A percentile compares a stretch with the other conserved stretches of the same genome.
phyloP scores from a whole-genome alignment of 495 filamentous ascomycete genomes.

The Aspergillus funiculosus region DNA sequence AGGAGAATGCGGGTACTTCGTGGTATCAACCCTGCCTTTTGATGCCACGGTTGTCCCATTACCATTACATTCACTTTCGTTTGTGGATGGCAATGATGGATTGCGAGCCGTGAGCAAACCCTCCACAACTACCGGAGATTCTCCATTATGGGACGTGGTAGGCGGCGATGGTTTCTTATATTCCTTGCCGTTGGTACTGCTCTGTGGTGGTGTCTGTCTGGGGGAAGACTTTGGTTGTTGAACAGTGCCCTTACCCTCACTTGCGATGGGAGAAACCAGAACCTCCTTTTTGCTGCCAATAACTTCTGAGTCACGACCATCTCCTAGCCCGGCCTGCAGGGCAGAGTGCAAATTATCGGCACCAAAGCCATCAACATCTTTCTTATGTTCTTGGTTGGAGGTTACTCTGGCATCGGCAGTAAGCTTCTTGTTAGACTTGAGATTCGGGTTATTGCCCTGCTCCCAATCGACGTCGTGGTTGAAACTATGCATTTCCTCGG shows the following conservation, averaged over 20 bases:
- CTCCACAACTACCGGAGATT: slow-evolving; percentile 16
- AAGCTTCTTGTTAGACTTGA: slow-evolving; percentile 52
- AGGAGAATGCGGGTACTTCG: slow-evolving; percentile 49
- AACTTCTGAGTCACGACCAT: slow-evolving; percentile 63
- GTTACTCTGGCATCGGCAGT: slow-evolving; percentile 61
- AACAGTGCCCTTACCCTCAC: slow-evolving; percentile 57
- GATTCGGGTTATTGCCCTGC: slow-evolving; percentile 55
- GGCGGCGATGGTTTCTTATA: slow-evolving; percentile 42
- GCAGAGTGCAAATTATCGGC: slow-evolving; percentile 60
- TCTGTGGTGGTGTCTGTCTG: slow-evolving; percentile 18
- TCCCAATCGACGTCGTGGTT: slow-evolving; percentile 80
- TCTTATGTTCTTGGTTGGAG: slow-evolving; percentile 57
- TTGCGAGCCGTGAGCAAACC: slow-evolving; percentile 50
- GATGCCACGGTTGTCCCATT: slow-evolving; percentile 38
- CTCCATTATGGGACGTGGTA: slow-evolving; percentile 37
- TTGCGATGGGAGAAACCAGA: slow-evolving; percentile 50
- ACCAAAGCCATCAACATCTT: slow-evolving; percentile 74
- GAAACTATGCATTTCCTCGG: slow-evolving; percentile 65
- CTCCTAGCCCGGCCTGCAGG: slow-evolving; percentile 47
- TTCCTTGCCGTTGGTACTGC: slow-evolving; percentile 26
- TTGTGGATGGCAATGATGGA: slow-evolving; percentile 57
- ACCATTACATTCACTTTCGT: slow-evolving; percentile 78
- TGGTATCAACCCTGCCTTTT: slow-evolving; percentile 38
- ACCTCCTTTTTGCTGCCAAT: slow-evolving; percentile 57
- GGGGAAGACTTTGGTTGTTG: slow-evolving; percentile 39